phyloP scores from a whole-genome alignment of 345 rosid species.

The Populus nigra region DNA sequence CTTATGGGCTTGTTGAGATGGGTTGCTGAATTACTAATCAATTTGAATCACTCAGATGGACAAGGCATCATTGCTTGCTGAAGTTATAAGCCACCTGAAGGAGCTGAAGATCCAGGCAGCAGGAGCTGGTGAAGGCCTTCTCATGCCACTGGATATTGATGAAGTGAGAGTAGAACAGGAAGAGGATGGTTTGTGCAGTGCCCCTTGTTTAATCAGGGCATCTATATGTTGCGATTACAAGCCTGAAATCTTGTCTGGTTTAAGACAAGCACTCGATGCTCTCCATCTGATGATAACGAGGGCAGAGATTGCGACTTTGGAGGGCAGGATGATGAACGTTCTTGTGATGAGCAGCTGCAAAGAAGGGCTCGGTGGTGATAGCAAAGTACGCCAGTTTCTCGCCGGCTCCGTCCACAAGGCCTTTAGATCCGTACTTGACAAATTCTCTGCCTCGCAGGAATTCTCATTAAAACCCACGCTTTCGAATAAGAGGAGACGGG shows the following conservation, averaged over 20 bases:
- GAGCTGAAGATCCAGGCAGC: constrained; percentile 46
- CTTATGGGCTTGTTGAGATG: background rate
- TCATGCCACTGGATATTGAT: constrained; percentile 52
- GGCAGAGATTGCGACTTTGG: constrained; percentile 55
- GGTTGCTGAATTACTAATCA: background rate
- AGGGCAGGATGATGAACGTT: constrained; percentile 44
- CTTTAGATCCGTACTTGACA: constrained; percentile 43
- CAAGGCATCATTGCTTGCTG: constrained; percentile 70
- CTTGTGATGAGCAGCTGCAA: constrained; percentile 38
- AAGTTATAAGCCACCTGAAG: constrained; percentile 50
- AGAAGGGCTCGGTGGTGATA: constrained; percentile 7
- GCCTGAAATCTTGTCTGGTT: constrained; percentile 48
- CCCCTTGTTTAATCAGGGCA: constrained; percentile 34
- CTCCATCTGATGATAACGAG: constrained; percentile 43
- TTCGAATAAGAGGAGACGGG: constrained; percentile 44
- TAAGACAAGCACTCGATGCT: constrained; percentile 45
- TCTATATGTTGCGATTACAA: constrained; percentile 55
- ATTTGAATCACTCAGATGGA: constrained; percentile 47
- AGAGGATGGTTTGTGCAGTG: constrained; percentile 19
- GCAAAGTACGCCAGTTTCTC: constrained; percentile 19
- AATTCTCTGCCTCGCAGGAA: constrained; percentile 35
- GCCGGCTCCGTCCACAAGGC: constrained; percentile 33
- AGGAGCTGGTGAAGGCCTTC: constrained; percentile 45
- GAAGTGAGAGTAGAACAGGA: constrained; percentile 49
- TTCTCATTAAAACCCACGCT: constrained; percentile 37